These are phyloP conservation scores for Ramalina intermedia DNA, from an alignment of 495 filamentous ascomycete genomes.

Conservation along the genomic window DNA sequence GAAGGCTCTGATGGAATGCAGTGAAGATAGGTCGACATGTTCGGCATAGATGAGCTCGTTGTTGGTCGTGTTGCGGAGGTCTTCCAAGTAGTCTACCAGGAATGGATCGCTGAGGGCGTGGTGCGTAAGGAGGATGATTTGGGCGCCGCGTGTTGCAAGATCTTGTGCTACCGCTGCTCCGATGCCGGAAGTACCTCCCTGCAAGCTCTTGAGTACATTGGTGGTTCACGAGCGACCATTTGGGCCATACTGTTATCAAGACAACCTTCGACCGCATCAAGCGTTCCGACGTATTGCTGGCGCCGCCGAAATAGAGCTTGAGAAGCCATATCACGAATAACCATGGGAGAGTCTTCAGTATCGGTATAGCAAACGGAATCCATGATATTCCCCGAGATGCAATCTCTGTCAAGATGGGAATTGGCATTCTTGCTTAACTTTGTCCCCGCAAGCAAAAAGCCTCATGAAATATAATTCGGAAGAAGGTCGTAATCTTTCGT, in stretches of 20 bases:
- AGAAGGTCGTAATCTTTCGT: neutral
- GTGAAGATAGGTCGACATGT: conserved; percentile 73
- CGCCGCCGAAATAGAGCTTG: conserved; percentile 68
- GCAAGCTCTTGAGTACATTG: neutral
- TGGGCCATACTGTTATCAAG: conserved; percentile 60
- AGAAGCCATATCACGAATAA: conserved; percentile 45
- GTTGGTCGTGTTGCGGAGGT: conserved; percentile 60
- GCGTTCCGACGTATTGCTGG: conserved; percentile 60
- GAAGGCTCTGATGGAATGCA: conserved; percentile 80
- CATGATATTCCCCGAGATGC: conserved; percentile 48
- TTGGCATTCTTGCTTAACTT: conserved; percentile 47
- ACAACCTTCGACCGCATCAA: conserved; percentile 85
- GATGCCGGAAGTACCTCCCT: conserved; percentile 91
- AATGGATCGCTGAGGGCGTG: conserved; percentile 71
- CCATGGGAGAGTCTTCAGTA: conserved; percentile 45
- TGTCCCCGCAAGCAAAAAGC: neutral
- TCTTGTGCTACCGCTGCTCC: conserved; percentile 59
- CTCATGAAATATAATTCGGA: neutral
- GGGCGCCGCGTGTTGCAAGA: conserved; percentile 72
- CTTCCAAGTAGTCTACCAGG: conserved; percentile 80
- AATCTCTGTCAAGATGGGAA: conserved; percentile 51
- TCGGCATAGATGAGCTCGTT: conserved; percentile 93
- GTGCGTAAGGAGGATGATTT: conserved; percentile 80
- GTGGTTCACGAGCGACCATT: neutral
- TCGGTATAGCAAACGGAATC: conserved; percentile 47